phyloP scores from a whole-genome alignment of 176 grass and related monocot species.

The Bolboschoenus planiculmis region DNA sequence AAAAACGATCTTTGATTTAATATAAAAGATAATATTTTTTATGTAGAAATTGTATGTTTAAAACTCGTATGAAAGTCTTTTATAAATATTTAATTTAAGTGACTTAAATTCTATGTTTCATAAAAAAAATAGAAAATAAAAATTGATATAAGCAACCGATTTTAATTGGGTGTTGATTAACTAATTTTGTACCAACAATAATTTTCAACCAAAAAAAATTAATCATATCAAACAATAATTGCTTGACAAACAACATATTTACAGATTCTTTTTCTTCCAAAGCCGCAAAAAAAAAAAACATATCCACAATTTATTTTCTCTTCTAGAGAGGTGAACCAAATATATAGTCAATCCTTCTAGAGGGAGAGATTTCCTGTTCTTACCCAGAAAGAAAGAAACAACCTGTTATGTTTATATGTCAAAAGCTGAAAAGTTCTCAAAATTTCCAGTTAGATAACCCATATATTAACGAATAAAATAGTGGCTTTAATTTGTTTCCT shows the following conservation, averaged over 20 bases:
- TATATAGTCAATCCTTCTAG: conserved; percentile 11
- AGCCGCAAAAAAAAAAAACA: neutral
- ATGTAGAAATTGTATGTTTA: too few species aligned
- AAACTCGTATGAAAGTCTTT: too few species aligned
- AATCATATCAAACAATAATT: neutral
- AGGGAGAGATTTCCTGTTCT: neutral
- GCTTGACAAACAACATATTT: neutral
- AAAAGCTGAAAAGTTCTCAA: neutral
- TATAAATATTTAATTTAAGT: too few species aligned
- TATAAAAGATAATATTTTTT: too few species aligned
- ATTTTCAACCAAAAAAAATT: neutral
- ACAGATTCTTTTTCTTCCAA: neutral
- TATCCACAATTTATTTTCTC: neutral
- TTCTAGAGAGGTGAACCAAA: neutral
- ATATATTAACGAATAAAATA: neutral
- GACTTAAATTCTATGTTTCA: too few species aligned
- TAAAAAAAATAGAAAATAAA: too few species aligned
- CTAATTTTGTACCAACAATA: neutral
- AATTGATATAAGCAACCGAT: neutral
- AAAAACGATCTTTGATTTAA: too few species aligned
- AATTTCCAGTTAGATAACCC: neutral
- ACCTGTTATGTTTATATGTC: neutral
- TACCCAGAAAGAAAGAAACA: neutral
- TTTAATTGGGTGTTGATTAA: neutral
- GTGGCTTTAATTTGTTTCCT: neutral